These are phyloP conservation scores for Gloeostereum incarnatum DNA, from an alignment of 768 basidiomycete genomes.

Conservation along the genomic window DNA sequence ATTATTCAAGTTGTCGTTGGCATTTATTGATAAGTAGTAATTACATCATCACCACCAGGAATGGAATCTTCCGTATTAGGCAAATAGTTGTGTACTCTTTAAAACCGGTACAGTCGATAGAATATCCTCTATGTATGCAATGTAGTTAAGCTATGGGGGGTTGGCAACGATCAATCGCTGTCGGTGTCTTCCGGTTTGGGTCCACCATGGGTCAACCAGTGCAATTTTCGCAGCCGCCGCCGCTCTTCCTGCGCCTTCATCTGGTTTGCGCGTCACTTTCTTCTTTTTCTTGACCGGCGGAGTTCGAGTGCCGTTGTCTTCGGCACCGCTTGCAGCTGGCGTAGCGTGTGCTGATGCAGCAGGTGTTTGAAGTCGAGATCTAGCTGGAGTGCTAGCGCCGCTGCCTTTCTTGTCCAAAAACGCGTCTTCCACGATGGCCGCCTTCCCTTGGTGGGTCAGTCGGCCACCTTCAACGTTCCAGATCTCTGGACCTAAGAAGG, in stretches of 20 bases:
- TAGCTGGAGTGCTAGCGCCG: slow-evolving; percentile 58
- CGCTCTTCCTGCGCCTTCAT: slow-evolving; percentile 85
- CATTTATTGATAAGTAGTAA: too few relatives aligned
- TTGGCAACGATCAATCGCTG: slow-evolving; percentile 28
- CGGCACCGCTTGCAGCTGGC: slow-evolving; percentile 71
- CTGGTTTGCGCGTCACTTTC: slow-evolving; percentile 85
- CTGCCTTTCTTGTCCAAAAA: slow-evolving; percentile 74
- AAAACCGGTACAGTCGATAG: too few relatives aligned
- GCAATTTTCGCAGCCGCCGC: slow-evolving; percentile 65
- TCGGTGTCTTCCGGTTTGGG: slow-evolving; percentile 79
- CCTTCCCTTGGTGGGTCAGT: slow-evolving; percentile 84
- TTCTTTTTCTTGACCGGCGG: slow-evolving; percentile 69
- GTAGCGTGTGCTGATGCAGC: slow-evolving; percentile 63
- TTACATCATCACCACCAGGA: too few relatives aligned
- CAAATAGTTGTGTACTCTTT: too few relatives aligned
- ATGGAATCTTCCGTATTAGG: too few relatives aligned
- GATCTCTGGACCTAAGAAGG: slow-evolving; percentile 68
- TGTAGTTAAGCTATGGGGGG: too few relatives aligned
- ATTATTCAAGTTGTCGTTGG: too few relatives aligned
- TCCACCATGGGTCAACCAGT: slow-evolving; percentile 80
- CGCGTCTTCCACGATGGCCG: slow-evolving; percentile 75
- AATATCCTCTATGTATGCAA: too few relatives aligned
- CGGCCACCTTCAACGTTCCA: slow-evolving; percentile 88
- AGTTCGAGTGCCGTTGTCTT: slow-evolving; percentile 38
- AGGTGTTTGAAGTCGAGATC: slow-evolving; percentile 65